Evolutionary conservation across 1,284 basidiomycete genomes (phyloP).

Genomic region (Ustilago cynodontis): DNA sequence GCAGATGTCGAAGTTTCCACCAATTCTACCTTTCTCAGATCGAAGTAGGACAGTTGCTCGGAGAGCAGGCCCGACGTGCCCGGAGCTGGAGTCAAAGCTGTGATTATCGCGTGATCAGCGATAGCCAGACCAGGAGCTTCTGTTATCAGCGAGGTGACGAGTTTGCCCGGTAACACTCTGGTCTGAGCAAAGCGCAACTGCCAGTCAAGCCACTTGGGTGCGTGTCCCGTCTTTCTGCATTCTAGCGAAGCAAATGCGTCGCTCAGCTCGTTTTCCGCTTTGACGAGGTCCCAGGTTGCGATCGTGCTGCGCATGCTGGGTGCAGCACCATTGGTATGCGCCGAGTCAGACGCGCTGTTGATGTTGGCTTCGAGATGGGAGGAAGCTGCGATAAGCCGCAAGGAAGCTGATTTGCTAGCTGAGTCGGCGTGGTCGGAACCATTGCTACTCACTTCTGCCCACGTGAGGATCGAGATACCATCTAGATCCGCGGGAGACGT

Average conservation of each 20-base stretch:
- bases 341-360: background rate
- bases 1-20: background rate
- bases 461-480: conserved; percentile 18
- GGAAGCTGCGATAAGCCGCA: conserved; percentile 27
- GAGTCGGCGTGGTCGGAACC: conserved; percentile 2
- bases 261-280: conserved; percentile 38
- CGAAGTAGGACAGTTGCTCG: conserved; percentile 32
- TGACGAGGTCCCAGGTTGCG: conserved; percentile 37
- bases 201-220: conserved; percentile 42
- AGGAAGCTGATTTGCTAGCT: conserved; percentile 4
- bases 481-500: background rate
- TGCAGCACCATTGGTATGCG: background rate
- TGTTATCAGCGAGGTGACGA: conserved; percentile 34
- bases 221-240: conserved; percentile 43
- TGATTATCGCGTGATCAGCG: conserved; percentile 21
- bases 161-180: conserved; percentile 16
- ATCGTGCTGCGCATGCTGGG: conserved; percentile 28
- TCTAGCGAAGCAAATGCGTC: conserved; percentile 50
- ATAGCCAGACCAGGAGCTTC: conserved; percentile 17
- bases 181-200: conserved; percentile 24
- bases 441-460: conserved; percentile 25
- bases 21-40: conserved; percentile 14
- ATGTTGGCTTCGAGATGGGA: conserved; percentile 11
- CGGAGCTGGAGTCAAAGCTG: conserved; percentile 8
- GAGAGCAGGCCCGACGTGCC: conserved; percentile 15